Conservation (phyloP, 257 asterid genomes). For the Jacaranda mimosifolia region DNA sequence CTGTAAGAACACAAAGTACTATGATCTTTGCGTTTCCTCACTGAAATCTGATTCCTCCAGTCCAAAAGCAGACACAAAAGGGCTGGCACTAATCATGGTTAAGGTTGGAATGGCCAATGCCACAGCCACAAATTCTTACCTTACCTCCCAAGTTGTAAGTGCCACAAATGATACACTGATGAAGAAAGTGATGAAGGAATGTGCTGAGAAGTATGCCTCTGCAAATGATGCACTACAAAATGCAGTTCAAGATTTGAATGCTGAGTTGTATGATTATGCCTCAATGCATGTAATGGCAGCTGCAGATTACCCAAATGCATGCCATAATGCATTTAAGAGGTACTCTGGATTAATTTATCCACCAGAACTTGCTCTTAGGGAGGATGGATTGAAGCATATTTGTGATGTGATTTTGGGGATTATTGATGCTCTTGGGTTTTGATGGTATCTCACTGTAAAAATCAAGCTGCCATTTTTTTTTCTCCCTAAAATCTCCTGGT, state of each 20-base stretch:
- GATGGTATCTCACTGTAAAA: neutral
- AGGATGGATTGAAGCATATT: slow-evolving; percentile 72
- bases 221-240: slow-evolving; percentile 70
- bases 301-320: slow-evolving; percentile 77
- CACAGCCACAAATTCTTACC: slow-evolving; percentile 68
- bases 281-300: slow-evolving; percentile 91
- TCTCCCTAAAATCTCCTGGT: neutral
- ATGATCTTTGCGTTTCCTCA: slow-evolving; percentile 76
- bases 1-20: slow-evolving; percentile 78
- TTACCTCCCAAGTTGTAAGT: slow-evolving; percentile 48
- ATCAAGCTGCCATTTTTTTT: neutral
- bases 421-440: slow-evolving; percentile 58
- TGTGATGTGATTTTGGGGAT: slow-evolving; percentile 84
- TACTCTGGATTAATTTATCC: slow-evolving; percentile 64
- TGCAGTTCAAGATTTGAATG: slow-evolving; percentile 61
- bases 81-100: slow-evolving; percentile 70
- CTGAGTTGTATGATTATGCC: slow-evolving; percentile 77
- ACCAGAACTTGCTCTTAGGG: slow-evolving; percentile 61
- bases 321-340: slow-evolving; percentile 65
- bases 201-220: slow-evolving; percentile 67
- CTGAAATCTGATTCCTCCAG: slow-evolving; percentile 66
- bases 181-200: slow-evolving; percentile 66
- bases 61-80: slow-evolving; percentile 66
- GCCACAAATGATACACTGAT: slow-evolving; percentile 42
- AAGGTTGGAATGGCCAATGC: slow-evolving; percentile 68